These are phyloP conservation scores for Cystobasidium ongulense DNA, from an alignment of 768 basidiomycete genomes.

Conservation along the genomic window DNA sequence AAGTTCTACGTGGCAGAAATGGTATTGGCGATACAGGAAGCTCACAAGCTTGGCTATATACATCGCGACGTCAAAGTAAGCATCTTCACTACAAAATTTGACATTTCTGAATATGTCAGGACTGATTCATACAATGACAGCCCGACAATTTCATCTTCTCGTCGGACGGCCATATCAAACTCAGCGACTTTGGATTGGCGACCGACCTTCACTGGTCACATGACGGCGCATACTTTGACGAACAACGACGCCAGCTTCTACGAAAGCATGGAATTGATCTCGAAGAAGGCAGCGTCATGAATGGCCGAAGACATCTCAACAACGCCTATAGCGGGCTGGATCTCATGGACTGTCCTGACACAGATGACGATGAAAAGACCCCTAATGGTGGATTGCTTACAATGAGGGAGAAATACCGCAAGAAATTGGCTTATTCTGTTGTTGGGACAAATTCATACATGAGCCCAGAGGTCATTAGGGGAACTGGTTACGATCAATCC, in stretches of 20 bases:
- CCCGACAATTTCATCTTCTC: slow-evolving; percentile 81
- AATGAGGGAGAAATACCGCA: slow-evolving; percentile 86
- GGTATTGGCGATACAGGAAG: slow-evolving; percentile 81
- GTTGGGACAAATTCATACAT: slow-evolving; percentile 40
- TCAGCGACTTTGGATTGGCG: slow-evolving; percentile 93
- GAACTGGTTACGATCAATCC: slow-evolving; percentile 72
- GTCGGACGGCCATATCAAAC: slow-evolving; percentile 81
- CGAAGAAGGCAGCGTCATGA: slow-evolving; percentile 58
- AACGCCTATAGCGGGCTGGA: neutral
- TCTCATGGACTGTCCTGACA: slow-evolving; percentile 60
- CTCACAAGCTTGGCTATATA: slow-evolving; percentile 90
- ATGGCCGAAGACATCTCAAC: slow-evolving; percentile 44
- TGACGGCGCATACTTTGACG: slow-evolving; percentile 72
- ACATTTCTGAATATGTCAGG: neutral
- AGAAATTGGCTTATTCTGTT: slow-evolving; percentile 58
- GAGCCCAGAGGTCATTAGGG: slow-evolving; percentile 48
- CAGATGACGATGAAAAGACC: slow-evolving; percentile 62
- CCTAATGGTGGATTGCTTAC: slow-evolving; percentile 61
- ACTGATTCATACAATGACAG: neutral
- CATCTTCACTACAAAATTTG: slow-evolving; percentile 42
- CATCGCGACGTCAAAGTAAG: slow-evolving; percentile 75
- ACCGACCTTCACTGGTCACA: slow-evolving; percentile 94
- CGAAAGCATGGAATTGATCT: slow-evolving; percentile 93
- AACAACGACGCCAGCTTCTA: slow-evolving; percentile 76
- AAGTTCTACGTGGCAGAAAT: slow-evolving; percentile 94